Conservation (phyloP, 2,329 filamentous ascomycete genomes). For the Trichoderma lentiforme region DNA sequence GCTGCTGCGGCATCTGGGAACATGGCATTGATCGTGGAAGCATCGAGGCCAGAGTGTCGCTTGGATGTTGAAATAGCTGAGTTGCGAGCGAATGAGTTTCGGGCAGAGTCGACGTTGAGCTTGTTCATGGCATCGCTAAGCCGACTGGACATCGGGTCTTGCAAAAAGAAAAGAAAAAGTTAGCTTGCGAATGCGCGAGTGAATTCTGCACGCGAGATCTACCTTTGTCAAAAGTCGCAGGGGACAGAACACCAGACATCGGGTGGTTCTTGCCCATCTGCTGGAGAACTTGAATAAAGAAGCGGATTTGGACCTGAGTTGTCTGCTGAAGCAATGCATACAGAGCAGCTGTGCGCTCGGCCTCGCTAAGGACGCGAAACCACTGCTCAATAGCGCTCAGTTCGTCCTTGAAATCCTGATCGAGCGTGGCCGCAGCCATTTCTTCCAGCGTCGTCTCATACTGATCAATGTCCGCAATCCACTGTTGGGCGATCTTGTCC, state of each 20-base stretch:
- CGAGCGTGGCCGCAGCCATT: slow-evolving; percentile 97
- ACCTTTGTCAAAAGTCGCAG: slow-evolving; percentile 97
- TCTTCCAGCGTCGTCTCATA: slow-evolving; percentile 98
- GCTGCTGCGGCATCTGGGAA: slow-evolving; percentile 97
- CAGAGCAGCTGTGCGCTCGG: slow-evolving; percentile 89
- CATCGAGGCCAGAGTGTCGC: slow-evolving; percentile 90
- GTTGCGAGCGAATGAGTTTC: slow-evolving; percentile 81
- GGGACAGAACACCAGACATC: slow-evolving; percentile 92
- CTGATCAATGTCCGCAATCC: slow-evolving; percentile 98
- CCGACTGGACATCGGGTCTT: slow-evolving; percentile 95
- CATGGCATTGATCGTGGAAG: slow-evolving; percentile 95
- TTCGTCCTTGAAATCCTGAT: slow-evolving; percentile 99
- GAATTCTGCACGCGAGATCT: slow-evolving; percentile 27
- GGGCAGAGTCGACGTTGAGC: slow-evolving; percentile 79
- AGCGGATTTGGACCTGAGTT: slow-evolving; percentile 96
- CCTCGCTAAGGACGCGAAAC: slow-evolving; percentile 96
- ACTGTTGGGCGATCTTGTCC: slow-evolving; percentile 94
- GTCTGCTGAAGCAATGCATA: slow-evolving; percentile 97
- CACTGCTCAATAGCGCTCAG: slow-evolving; percentile 98
- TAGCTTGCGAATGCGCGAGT: slow-evolving; percentile 19
- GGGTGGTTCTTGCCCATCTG: slow-evolving; percentile 99
- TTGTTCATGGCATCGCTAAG: slow-evolving; percentile 97
- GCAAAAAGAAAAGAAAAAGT: background rate
- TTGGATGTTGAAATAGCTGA: slow-evolving; percentile 72
- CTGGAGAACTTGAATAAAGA: slow-evolving; percentile 98